Conservation (phyloP, 1,139 yeast species). For the Pichia sp. region DNA sequence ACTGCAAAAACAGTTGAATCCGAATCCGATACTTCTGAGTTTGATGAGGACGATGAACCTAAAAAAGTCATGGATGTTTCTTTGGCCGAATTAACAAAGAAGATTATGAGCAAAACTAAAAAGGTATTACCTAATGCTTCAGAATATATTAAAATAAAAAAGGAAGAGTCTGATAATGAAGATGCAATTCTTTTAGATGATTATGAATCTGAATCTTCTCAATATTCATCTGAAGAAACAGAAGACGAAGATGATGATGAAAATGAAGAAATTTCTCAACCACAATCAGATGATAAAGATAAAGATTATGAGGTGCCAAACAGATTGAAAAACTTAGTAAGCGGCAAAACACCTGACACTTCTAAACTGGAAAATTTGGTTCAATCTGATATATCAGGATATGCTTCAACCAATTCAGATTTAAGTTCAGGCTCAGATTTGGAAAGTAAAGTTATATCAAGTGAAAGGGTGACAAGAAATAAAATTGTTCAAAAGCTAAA, state of each 20-base stretch:
- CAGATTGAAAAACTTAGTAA: background rate
- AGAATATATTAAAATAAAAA: background rate
- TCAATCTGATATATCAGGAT: constrained; percentile 3
- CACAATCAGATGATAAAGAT: background rate
- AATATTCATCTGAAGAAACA: background rate
- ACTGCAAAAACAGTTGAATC: background rate
- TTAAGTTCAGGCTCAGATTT: background rate
- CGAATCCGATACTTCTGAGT: background rate
- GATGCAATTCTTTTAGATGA: background rate
- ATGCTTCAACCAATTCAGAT: background rate
- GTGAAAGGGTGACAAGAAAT: background rate
- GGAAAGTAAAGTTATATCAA: background rate
- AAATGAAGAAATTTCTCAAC: background rate
- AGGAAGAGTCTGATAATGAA: constrained; percentile 3
- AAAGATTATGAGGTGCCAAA: background rate
- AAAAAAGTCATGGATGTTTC: constrained; percentile 10
- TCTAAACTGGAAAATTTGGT: constrained; percentile 4
- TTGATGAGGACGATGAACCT: background rate
- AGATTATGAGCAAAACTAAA: constrained; percentile 12
- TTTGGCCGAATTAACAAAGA: constrained; percentile 16
- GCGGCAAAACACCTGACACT: background rate
- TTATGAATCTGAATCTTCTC: background rate
- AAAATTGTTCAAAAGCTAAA: background rate
- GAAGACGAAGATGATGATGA: background rate
- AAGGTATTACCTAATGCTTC: background rate